phyloP scores from a whole-genome alignment of 495 filamentous ascomycete species.

The Penicillium egyptiacum region DNA sequence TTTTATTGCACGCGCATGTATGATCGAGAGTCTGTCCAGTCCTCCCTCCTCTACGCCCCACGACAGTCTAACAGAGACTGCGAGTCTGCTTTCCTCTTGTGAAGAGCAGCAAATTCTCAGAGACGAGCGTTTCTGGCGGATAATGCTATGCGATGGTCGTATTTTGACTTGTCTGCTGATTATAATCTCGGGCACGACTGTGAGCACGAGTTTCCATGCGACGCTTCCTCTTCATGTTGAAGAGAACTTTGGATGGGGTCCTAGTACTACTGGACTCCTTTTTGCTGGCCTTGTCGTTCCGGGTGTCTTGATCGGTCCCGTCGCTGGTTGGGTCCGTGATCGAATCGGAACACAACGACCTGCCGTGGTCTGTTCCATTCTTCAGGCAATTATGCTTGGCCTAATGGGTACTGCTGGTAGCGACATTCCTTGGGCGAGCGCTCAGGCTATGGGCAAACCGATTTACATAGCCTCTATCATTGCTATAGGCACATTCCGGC shows the following conservation, averaged over 20 bases:
- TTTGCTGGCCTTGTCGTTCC: conserved; percentile 14
- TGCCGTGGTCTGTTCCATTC: background rate
- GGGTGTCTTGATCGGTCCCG: conserved; percentile 11
- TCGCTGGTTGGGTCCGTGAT: conserved; percentile 20
- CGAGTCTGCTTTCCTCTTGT: background rate
- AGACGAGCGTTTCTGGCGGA: background rate
- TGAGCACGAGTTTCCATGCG: conserved; percentile 8
- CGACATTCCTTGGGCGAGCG: background rate
- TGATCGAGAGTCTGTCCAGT: conserved; percentile 8
- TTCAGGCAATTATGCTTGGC: background rate
- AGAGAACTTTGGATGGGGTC: conserved; percentile 15
- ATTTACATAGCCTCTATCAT: conserved; percentile 4
- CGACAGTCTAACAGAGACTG: background rate
- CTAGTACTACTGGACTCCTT: conserved; percentile 6
- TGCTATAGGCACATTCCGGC: conserved; percentile 5
- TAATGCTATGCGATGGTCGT: background rate
- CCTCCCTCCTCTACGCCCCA: background rate
- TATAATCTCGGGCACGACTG: background rate
- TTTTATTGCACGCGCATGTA: conserved; percentile 7
- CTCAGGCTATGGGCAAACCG: background rate
- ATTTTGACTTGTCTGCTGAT: background rate
- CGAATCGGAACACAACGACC: conserved; percentile 8
- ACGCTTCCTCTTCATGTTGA: conserved; percentile 14
- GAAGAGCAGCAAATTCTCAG: background rate
- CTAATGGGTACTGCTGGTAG: conserved; percentile 5